Conservation (phyloP, 2,329 filamentous ascomycete species). For the Neonectria ditissima region DNA sequence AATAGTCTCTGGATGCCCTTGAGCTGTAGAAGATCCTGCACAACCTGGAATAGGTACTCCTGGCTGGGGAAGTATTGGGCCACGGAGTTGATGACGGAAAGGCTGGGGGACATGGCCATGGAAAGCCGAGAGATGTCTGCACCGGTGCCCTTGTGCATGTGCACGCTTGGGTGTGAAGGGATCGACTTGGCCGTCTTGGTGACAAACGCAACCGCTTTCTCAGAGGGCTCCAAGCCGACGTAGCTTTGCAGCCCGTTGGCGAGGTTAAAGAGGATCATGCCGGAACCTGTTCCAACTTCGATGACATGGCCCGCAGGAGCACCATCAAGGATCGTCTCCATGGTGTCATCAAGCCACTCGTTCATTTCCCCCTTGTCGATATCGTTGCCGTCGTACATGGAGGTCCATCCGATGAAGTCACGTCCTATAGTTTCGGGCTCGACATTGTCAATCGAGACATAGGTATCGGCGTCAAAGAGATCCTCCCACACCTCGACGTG, state of each 20-base stretch:
- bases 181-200: slow-evolving; percentile 24
- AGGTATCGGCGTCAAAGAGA: slow-evolving; percentile 28
- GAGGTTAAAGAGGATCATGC: slow-evolving; percentile 49
- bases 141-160: slow-evolving; percentile 38
- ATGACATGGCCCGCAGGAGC: slow-evolving; percentile 35
- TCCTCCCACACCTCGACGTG: slow-evolving; percentile 25
- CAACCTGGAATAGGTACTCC: slow-evolving; percentile 38
- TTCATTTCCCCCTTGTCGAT: slow-evolving; percentile 47
- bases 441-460: slow-evolving; percentile 27
- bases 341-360: slow-evolving; percentile 49
- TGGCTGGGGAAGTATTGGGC: slow-evolving; percentile 45
- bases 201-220: slow-evolving; percentile 38
- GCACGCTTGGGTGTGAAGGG: slow-evolving; percentile 10
- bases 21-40: slow-evolving; percentile 28
- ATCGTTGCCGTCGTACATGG: slow-evolving; percentile 41
- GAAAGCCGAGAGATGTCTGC: slow-evolving; percentile 27
- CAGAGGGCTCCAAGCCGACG: slow-evolving; percentile 45
- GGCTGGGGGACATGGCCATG: slow-evolving; percentile 2
- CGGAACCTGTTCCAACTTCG: slow-evolving; percentile 47
- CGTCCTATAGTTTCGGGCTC: slow-evolving; percentile 27
- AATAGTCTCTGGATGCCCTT: slow-evolving; percentile 24
- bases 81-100: slow-evolving; percentile 46
- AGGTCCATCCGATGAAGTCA: slow-evolving; percentile 44
- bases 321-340: slow-evolving; percentile 34
- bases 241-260: slow-evolving; percentile 36